Evolutionary conservation across 331 rosid species (phyloP).

Genomic region (Acacia concinna): DNA sequence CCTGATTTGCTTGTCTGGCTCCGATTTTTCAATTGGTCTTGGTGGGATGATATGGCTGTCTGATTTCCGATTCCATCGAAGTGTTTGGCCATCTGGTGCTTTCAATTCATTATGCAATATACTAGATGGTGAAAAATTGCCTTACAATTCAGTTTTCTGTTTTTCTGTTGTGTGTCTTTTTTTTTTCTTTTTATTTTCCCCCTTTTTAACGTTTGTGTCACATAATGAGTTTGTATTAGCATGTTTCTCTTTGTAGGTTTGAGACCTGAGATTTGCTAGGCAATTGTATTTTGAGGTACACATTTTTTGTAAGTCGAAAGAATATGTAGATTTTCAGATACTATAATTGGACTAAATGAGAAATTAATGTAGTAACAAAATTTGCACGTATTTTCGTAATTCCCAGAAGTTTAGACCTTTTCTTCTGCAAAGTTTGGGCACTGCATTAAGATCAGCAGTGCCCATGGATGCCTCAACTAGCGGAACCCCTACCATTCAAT

Average conservation of each 20-base stretch:
- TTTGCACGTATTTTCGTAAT: constrained; percentile 55
- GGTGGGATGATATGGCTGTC: neutral
- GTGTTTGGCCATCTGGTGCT: constrained; percentile 32
- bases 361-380: constrained; percentile 49
- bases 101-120: constrained; percentile 14
- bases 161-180: neutral
- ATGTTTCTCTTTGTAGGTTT: constrained; percentile 83
- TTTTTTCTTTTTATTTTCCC: neutral
- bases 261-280: constrained; percentile 88
- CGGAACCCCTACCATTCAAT: constrained; percentile 85
- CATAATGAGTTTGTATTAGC: constrained; percentile 57
- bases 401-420: constrained; percentile 66
- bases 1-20: constrained; percentile 21
- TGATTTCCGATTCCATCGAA: constrained; percentile 22
- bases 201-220: constrained; percentile 37
- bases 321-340: constrained; percentile 22
- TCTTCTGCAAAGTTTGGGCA: constrained; percentile 67
- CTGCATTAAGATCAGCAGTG: constrained; percentile 79
- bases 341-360: constrained; percentile 40
- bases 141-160: constrained; percentile 26
- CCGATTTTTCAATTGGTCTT: constrained; percentile 3
- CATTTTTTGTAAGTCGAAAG: constrained; percentile 20
- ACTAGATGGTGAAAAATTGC: constrained; percentile 28
- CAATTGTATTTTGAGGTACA: constrained; percentile 68
- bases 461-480: constrained; percentile 98